Evolutionary conservation across 768 basidiomycete species (phyloP).

Genomic region (Tulasnella sp.): DNA sequence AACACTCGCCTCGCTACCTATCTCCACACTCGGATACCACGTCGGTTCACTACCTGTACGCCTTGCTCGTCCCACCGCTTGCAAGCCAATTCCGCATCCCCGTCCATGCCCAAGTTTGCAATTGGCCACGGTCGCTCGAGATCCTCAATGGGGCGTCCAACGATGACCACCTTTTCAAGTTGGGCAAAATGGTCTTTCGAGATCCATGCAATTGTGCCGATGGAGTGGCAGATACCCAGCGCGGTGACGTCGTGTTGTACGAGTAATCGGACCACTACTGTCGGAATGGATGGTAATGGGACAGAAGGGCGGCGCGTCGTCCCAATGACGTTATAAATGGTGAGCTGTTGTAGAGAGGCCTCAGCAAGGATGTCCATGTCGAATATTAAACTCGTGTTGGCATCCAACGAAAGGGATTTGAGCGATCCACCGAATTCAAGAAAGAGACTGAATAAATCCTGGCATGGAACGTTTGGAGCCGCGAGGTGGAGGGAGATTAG

Average conservation of each 20-base stretch:
- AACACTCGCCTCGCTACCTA: no score
- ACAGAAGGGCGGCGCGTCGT: no score
- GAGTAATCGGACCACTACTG: no score
- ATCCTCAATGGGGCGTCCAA: neutral
- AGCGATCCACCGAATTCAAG: neutral
- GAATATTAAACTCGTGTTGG: no score
- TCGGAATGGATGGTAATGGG: no score
- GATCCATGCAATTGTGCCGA: neutral
- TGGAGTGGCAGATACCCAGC: neutral
- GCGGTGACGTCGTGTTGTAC: neutral
- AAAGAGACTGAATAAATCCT: neutral
- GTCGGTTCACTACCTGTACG: no score
- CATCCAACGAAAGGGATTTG: neutral
- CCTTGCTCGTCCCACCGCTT: no score
- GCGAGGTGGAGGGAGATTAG: neutral
- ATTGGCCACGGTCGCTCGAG: neutral
- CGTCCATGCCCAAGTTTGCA: neutral
- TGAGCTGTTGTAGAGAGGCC: no score
- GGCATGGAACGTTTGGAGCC: neutral
- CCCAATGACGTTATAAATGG: no score
- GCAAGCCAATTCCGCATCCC: no score
- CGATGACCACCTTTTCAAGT: neutral
- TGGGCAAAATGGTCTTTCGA: neutral
- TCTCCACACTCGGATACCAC: no score
- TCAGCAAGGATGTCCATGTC: no score